A percentile compares a stretch with the other conserved stretches of the same genome.
These are phyloP conservation scores for Cytospora leucostoma DNA, from an alignment of 2,329 filamentous ascomycete species.

Conservation along the genomic window DNA sequence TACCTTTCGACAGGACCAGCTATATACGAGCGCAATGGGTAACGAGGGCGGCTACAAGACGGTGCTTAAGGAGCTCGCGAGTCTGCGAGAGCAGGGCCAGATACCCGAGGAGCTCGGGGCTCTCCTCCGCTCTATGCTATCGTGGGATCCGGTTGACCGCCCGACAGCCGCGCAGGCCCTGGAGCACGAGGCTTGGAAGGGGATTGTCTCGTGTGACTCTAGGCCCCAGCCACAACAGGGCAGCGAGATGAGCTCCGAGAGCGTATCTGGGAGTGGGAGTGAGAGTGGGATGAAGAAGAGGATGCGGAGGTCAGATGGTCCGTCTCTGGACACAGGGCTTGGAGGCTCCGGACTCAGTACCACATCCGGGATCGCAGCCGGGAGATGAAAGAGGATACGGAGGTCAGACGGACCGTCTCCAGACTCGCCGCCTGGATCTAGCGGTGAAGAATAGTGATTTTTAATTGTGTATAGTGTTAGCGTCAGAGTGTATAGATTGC, in stretches of 20 bases:
- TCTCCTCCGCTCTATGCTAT: neutral
- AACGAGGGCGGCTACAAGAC: neutral
- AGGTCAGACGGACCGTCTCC: no score
- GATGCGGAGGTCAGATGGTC: no score
- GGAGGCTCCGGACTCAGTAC: no score
- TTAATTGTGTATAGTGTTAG: no score
- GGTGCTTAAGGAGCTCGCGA: neutral
- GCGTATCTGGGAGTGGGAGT: neutral
- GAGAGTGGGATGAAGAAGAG: neutral
- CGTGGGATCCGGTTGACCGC: neutral
- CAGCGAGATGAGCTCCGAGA: neutral
- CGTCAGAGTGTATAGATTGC: no score
- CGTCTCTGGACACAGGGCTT: no score
- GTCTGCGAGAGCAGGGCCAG: neutral
- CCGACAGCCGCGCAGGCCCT: constrained; percentile 3
- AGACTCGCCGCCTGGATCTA: no score
- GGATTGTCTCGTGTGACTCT: neutral
- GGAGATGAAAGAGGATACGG: no score
- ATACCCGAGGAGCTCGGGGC: constrained; percentile 1
- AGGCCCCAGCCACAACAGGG: no score
- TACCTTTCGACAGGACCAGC: neutral
- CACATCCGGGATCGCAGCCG: no score
- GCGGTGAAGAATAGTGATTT: no score
- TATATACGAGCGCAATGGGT: no score
- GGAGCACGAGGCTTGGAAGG: neutral